Base-by-base conservation (phyloP, 2,329 filamentous ascomycete species). In the Curvularia sp. region DNA sequence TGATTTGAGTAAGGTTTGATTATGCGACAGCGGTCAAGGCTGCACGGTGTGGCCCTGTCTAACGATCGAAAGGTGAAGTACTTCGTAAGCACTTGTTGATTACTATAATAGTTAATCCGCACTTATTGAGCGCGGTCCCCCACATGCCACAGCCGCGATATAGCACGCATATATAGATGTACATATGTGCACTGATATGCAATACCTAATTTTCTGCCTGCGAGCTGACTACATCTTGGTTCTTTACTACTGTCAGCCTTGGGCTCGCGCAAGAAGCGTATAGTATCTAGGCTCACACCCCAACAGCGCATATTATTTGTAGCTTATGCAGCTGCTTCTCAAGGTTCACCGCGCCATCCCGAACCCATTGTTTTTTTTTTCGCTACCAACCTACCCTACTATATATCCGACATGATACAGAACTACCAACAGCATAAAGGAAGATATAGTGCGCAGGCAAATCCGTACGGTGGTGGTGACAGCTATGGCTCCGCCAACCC, bases 361-460 rank as follows among this genome's bases (percentile, higher is more conserved):
- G 24, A 26, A 26, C 24, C 24, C 24, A 74, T 57, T 61, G 62
- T n/a, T n/a, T n/a, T 46, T 46, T 48, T 30, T 42, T 15, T 44
- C 59, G 33, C 54, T 58, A 31, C 39, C 54, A 53, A 46, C 39
- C 49, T 55, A 59, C 53, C 35, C 58, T 53, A 55, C 55, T 54
- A 49, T 54, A 54, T 55, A 43, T 30, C 53, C 57, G 59, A 44
- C 58, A 75, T 74, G 71, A 72, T 72, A 68, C 63, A 70, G 64
- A 73, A 73, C 59, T 88, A 89, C 75, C 81, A 84, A 64, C 83
- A 85, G 57, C 82, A 83, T 65, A 20, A 58, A 42, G 56, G 31
- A 12, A 51, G 55, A 28, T 55, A 58, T 18, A 33, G 46, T 42
- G 52, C 38, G 31, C 62, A 62, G 33, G 66, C 69, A 28, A 78